A percentile compares a stretch with the other conserved stretches of the same genome.
Evolutionary conservation across 148 eudicot genomes (phyloP).

Genomic region (Nepenthes mirabilis): DNA sequence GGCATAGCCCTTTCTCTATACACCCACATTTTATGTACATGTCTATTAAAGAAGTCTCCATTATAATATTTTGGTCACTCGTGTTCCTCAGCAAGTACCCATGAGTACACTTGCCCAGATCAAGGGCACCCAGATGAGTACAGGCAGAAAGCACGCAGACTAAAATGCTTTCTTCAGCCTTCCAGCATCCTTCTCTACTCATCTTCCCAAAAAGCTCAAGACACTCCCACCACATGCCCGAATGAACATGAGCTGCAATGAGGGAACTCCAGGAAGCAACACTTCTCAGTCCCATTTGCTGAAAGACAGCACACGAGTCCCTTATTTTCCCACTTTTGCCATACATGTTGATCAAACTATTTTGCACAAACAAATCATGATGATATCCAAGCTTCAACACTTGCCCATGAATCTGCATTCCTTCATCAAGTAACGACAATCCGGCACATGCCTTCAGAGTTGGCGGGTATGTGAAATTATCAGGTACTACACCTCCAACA

Average conservation of each 20-base stretch:
- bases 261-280: conserved; percentile 59
- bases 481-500: too few species aligned
- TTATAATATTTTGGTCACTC: conserved; percentile 34
- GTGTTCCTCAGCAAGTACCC: conserved; percentile 42
- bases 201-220: too few species aligned
- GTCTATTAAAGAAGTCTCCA: conserved; percentile 47
- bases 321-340: conserved; percentile 31
- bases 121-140: too few species aligned
- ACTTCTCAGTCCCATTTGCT: conserved; percentile 26
- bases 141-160: too few species aligned
- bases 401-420: conserved; percentile 50
- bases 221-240: too few species aligned
- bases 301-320: conserved; percentile 33
- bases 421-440: conserved; percentile 13
- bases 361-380: conserved; percentile 47
- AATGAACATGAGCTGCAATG: conserved; percentile 39
- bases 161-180: too few species aligned
- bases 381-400: conserved; percentile 31
- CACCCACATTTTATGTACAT: conserved; percentile 57
- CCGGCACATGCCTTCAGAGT: conserved; percentile 38
- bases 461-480: conserved; percentile 16
- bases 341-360: conserved; percentile 52
- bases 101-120: conserved; percentile 26
- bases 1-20: conserved; percentile 27
- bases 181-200: too few species aligned